Percentiles rank a stretch among this genome's conserved stretches.
Conservation (phyloP, 805 yeast species). For the Saturnispora quitensis region DNA sequence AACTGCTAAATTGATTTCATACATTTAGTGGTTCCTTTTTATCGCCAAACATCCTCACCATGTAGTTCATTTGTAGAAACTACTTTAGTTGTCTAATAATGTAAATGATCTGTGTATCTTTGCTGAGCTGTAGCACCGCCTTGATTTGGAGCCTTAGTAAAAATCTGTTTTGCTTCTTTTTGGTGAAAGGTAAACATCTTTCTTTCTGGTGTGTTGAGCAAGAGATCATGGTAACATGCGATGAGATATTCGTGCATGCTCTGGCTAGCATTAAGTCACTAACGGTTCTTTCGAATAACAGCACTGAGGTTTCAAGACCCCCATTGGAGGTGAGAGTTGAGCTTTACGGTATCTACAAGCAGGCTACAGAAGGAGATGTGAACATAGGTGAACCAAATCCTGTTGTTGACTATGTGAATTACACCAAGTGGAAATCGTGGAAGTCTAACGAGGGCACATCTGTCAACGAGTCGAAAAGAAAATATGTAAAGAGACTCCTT, state of each 20-base stretch:
- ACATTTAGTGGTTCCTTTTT: conserved; percentile 7
- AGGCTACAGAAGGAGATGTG: conserved; percentile 83
- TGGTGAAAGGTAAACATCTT: background rate
- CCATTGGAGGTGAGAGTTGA: conserved; percentile 60
- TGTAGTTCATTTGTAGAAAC: background rate
- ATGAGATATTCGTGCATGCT: conserved; percentile 75
- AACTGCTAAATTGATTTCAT: conserved; percentile 34
- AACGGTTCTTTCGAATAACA: conserved; percentile 49
- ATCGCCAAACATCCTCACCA: background rate
- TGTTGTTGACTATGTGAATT: conserved; percentile 43
- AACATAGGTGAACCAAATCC: conserved; percentile 62
- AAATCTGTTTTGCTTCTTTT: background rate
- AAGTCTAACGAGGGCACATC: conserved; percentile 59
- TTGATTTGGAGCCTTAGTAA: background rate
- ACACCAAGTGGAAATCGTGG: conserved; percentile 83
- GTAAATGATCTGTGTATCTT: background rate
- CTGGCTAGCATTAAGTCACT: conserved; percentile 69
- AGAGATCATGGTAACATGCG: conserved; percentile 32
- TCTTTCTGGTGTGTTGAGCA: background rate
- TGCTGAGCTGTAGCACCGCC: background rate
- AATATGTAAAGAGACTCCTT: conserved; percentile 58
- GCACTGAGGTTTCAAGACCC: conserved; percentile 63
- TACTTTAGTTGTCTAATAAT: background rate
- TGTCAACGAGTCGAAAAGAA: conserved; percentile 63
- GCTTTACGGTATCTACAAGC: conserved; percentile 77